A percentile compares a stretch with the other conserved stretches of the same genome.
phyloP scores from a whole-genome alignment of 2,329 filamentous ascomycete genomes.

The Paraconiothyrium sp. region DNA sequence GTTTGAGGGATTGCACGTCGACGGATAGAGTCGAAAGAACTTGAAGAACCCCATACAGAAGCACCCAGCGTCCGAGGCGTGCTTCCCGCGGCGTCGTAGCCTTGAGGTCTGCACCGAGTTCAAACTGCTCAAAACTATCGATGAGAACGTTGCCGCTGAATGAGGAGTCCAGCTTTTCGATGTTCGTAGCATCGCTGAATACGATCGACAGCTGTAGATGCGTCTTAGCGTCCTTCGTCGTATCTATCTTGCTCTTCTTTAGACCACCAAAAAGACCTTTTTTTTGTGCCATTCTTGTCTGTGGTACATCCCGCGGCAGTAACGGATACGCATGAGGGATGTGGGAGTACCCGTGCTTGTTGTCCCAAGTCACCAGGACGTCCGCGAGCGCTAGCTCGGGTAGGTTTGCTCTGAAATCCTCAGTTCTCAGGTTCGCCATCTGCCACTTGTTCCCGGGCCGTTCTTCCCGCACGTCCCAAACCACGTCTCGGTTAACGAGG shows the following conservation, averaged over 20 bases:
- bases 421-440: slow-evolving; percentile 57
- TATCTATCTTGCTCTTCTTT: slow-evolving; percentile 48
- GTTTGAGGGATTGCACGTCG: slow-evolving; percentile 50
- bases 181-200: slow-evolving; percentile 53
- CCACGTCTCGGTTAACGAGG: slow-evolving; percentile 71
- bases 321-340: slow-evolving; percentile 71
- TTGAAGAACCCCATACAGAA: slow-evolving; percentile 55
- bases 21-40: slow-evolving; percentile 54
- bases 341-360: slow-evolving; percentile 62
- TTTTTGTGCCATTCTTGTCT: slow-evolving; percentile 41
- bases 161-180: slow-evolving; percentile 49
- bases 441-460: slow-evolving; percentile 71
- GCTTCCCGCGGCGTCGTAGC: slow-evolving; percentile 50
- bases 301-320: slow-evolving; percentile 58
- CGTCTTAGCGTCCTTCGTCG: slow-evolving; percentile 48
- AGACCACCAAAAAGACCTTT: slow-evolving; percentile 46
- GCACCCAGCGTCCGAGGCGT: slow-evolving; percentile 56
- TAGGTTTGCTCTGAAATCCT: slow-evolving; percentile 53
- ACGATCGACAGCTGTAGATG: slow-evolving; percentile 51
- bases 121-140: slow-evolving; percentile 53
- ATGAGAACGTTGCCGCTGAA: slow-evolving; percentile 51
- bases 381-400: slow-evolving; percentile 71
- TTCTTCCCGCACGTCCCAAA: slow-evolving; percentile 71
- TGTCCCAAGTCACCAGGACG: slow-evolving; percentile 72
- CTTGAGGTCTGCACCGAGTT: slow-evolving; percentile 47